Conservation (phyloP, 306 rosid species). For the Cicer judaicum region DNA sequence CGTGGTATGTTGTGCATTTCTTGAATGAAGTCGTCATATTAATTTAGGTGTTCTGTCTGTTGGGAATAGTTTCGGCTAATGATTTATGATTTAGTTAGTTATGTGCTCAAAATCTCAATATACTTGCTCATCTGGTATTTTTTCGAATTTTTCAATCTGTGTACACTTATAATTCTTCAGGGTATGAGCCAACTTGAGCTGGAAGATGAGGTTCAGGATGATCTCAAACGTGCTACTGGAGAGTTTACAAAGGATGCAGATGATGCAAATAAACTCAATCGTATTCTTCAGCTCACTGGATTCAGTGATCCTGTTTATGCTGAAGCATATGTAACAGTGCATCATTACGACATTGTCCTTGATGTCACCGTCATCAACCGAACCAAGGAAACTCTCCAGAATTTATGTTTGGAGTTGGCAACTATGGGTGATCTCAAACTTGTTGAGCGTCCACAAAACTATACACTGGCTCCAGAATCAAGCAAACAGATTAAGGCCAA, state of each 20-base stretch:
- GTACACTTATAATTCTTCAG: slow-evolving; percentile 52
- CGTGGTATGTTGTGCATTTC: slow-evolving; percentile 22
- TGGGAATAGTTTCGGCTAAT: neutral
- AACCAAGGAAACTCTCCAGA: slow-evolving; percentile 96
- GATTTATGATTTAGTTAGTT: slow-evolving; percentile 11
- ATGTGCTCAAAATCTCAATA: neutral
- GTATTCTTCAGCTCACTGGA: slow-evolving; percentile 99
- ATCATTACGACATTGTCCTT: slow-evolving; percentile 94
- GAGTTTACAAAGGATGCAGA: slow-evolving; percentile 88
- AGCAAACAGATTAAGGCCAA: slow-evolving; percentile 97
- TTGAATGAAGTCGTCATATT: slow-evolving; percentile 17
- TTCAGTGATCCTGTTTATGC: slow-evolving; percentile 99
- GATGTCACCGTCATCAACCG: slow-evolving; percentile 98
- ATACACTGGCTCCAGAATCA: slow-evolving; percentile 95
- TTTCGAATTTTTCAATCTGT: slow-evolving; percentile 22
- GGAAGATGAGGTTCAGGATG: slow-evolving; percentile 98
- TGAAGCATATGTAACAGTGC: slow-evolving; percentile 97
- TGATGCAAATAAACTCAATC: slow-evolving; percentile 93
- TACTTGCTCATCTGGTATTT: slow-evolving; percentile 14
- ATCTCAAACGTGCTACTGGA: slow-evolving; percentile 99
- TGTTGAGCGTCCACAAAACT: slow-evolving; percentile 98
- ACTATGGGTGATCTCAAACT: slow-evolving; percentile 99
- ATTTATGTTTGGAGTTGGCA: slow-evolving; percentile 97
- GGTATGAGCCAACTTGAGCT: slow-evolving; percentile 99
- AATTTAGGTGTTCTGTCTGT: slow-evolving; percentile 12